Evolutionary conservation across 2,329 filamentous ascomycete genomes (phyloP).

Genomic region (Cytospora mali): DNA sequence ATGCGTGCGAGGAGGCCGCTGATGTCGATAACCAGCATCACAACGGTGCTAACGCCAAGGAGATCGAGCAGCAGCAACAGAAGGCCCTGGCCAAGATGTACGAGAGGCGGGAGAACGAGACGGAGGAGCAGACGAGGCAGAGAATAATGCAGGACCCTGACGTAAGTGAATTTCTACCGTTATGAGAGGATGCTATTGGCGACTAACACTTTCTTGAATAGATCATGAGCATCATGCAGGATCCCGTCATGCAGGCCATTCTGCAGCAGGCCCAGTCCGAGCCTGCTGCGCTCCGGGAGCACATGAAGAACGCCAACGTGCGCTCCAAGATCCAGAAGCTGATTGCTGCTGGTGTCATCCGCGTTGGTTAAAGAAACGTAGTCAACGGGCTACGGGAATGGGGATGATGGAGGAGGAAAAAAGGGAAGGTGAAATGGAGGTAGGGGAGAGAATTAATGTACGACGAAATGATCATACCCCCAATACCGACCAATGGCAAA

Average conservation of each 20-base stretch:
- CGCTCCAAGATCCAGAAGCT: conserved; percentile 91
- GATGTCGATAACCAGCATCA: conserved; percentile 72
- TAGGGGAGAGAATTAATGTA: conserved; percentile 10
- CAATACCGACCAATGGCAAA: conserved; percentile 4
- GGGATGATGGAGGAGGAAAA: background rate
- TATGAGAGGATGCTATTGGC: background rate
- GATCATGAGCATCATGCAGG: conserved; percentile 90
- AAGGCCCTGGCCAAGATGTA: conserved; percentile 93
- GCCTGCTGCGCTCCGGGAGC: conserved; percentile 89
- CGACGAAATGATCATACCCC: conserved; percentile 27
- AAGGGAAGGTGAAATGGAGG: background rate
- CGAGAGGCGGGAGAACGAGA: conserved; percentile 87
- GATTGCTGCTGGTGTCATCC: conserved; percentile 89
- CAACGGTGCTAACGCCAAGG: conserved; percentile 76
- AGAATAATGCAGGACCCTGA: conserved; percentile 89
- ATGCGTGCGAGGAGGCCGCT: conserved; percentile 81
- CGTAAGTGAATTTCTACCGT: conserved; percentile 56
- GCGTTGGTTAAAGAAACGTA: conserved; percentile 56
- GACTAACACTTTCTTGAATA: conserved; percentile 31
- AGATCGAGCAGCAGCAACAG: conserved; percentile 92
- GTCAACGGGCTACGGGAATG: background rate
- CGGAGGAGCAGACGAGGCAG: conserved; percentile 92
- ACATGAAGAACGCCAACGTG: conserved; percentile 92
- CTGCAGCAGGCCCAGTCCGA: conserved; percentile 95
- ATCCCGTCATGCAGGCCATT: conserved; percentile 97